Evolutionary conservation across 148 eudicot genomes (phyloP).

Genomic region (Vaccinium darrowii): DNA sequence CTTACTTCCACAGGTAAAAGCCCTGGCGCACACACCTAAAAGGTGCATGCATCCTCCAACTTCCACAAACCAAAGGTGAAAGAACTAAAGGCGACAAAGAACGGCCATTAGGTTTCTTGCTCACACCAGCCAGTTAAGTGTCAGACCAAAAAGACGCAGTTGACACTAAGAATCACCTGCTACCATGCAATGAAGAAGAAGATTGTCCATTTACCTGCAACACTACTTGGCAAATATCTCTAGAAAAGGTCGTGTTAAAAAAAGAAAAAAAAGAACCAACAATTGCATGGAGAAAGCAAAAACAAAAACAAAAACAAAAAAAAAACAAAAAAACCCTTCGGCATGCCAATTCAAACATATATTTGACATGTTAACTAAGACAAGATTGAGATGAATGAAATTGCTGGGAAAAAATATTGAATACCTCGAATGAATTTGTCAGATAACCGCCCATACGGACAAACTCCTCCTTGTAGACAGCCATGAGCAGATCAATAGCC

Average conservation of each 20-base stretch:
- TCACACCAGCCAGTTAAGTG: neutral
- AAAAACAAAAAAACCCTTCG: too few relatives aligned
- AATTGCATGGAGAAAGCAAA: neutral
- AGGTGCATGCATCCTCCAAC: neutral
- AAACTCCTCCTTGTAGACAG: constrained; percentile 37
- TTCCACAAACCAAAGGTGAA: neutral
- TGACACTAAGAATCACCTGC: neutral
- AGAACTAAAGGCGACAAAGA: neutral
- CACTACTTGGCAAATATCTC: neutral
- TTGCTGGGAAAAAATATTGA: neutral
- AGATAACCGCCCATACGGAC: constrained; percentile 33
- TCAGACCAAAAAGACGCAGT: neutral
- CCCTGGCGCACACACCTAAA: neutral
- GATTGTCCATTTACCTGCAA: neutral
- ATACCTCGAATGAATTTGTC: constrained; percentile 34
- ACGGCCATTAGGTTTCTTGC: neutral
- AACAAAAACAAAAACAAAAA: neutral
- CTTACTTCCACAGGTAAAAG: neutral
- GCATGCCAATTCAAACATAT: constrained; percentile 1
- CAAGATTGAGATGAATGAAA: neutral
- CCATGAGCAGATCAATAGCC: constrained; percentile 35
- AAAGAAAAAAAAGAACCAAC: neutral
- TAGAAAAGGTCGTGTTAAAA: too few relatives aligned
- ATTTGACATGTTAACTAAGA: neutral
- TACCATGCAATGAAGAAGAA: neutral